Conservation (phyloP, 768 basidiomycete genomes). For the Candolleomyces aberdarensis region DNA sequence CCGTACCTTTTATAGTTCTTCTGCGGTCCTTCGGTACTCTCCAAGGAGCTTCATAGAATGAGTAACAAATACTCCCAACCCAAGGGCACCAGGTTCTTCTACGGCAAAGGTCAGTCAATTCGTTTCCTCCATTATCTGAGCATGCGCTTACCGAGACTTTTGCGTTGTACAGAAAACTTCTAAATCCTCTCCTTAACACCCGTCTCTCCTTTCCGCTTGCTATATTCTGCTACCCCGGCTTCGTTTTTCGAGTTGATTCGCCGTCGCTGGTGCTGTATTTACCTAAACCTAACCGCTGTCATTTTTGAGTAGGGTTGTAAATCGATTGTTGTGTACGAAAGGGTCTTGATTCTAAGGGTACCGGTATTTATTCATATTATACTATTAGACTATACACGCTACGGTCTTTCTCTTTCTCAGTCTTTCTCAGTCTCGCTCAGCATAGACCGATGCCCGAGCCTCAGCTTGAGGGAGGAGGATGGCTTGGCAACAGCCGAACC, state of each 20-base stretch:
- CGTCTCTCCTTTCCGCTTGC: neutral
- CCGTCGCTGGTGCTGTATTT: no score
- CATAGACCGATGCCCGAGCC: no score
- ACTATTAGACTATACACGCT: no score
- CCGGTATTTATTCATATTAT: no score
- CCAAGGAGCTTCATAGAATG: slow-evolving; percentile 69
- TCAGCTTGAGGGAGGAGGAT: no score
- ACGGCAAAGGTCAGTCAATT: slow-evolving; percentile 69
- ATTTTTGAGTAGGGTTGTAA: no score
- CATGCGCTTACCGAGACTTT: neutral
- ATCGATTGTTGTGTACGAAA: no score
- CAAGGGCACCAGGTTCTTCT: slow-evolving; percentile 82
- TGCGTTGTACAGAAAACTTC: slow-evolving; percentile 29
- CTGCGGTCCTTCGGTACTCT: slow-evolving; percentile 78
- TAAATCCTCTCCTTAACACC: slow-evolving; percentile 12
- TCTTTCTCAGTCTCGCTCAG: no score
- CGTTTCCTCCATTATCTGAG: neutral
- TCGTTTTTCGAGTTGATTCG: neutral
- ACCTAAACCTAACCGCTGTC: no score
- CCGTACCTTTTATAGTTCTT: slow-evolving; percentile 52
- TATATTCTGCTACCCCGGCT: neutral
- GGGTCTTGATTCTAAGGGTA: no score
- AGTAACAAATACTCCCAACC: slow-evolving; percentile 84
- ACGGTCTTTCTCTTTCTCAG: no score
- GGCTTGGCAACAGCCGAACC: no score